phyloP scores from a whole-genome alignment of 2,329 filamentous ascomycete species.

The Escovopsis sp. region DNA sequence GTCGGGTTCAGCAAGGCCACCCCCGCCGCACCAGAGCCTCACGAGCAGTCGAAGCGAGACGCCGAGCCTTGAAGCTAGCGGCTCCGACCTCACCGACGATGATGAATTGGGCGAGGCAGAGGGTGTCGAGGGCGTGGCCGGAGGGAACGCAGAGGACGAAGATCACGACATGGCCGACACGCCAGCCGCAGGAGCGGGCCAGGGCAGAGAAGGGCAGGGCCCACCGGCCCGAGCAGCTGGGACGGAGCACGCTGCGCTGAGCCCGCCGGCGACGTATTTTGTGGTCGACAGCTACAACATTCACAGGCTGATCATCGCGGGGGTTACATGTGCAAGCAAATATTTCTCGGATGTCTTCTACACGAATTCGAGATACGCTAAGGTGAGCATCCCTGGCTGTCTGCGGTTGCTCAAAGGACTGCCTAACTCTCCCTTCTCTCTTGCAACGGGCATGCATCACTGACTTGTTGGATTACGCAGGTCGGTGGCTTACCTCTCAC shows the following conservation, averaged over 20 bases:
- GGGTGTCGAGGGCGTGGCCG: constrained; percentile 10
- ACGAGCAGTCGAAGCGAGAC: constrained; percentile 14
- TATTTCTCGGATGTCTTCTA: constrained; percentile 99
- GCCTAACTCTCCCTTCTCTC: not conserved
- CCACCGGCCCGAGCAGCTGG: not conserved
- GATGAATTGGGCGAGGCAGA: constrained; percentile 23
- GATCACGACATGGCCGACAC: constrained; percentile 18
- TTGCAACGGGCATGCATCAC: not conserved
- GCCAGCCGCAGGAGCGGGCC: constrained; percentile 11
- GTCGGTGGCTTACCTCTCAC: constrained; percentile 84
- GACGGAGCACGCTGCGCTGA: constrained; percentile 8
- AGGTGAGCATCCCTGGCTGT: constrained; percentile 42
- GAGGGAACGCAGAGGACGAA: not conserved
- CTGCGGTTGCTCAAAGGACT: not conserved
- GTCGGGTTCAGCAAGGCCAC: constrained; percentile 6
- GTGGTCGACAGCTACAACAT: constrained; percentile 99
- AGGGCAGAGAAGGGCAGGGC: not conserved
- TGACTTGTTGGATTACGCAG: constrained; percentile 30
- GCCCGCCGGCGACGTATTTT: constrained; percentile 45
- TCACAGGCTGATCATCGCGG: constrained; percentile 87
- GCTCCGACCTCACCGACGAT: constrained; percentile 35
- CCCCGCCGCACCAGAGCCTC: constrained; percentile 13
- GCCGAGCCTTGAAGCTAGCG: constrained; percentile 26
- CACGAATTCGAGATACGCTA: constrained; percentile 96
- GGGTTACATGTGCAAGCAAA: constrained; percentile 96